These are phyloP conservation scores for Pichia sp. DNA, from an alignment of 1,139 yeast genomes.

Conservation along the genomic window DNA sequence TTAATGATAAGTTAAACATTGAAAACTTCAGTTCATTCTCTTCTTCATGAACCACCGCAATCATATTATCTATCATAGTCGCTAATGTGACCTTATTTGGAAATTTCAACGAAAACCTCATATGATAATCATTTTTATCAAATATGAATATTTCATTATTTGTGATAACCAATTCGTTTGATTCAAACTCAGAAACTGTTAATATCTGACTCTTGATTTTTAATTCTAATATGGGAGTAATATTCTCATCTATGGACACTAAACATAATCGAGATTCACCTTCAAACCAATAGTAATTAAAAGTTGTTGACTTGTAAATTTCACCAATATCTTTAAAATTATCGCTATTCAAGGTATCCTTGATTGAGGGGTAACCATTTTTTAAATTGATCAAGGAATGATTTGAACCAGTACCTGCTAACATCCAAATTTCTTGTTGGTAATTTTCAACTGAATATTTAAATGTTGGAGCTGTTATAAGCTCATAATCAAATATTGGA, in stretches of 20 bases:
- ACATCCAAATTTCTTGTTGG: constrained; percentile 27
- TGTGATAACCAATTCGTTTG: neutral
- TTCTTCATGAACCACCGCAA: neutral
- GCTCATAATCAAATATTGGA: constrained; percentile 23
- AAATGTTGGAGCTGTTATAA: constrained; percentile 15
- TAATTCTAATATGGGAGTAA: neutral
- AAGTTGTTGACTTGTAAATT: neutral
- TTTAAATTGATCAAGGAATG: constrained; percentile 24
- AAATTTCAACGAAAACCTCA: neutral
- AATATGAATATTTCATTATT: neutral
- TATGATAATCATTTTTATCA: neutral
- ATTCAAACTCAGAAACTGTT: neutral
- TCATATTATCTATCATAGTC: neutral
- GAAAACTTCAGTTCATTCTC: neutral
- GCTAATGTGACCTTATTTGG: neutral
- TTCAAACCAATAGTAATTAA: constrained; percentile 12
- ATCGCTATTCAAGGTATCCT: constrained; percentile 4
- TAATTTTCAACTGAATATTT: constrained; percentile 17
- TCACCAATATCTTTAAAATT: neutral
- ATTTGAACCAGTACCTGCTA: constrained; percentile 21
- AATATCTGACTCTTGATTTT: neutral
- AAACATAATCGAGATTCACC: neutral
- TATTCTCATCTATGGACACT: neutral
- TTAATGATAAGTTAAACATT: neutral
- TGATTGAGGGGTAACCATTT: constrained; percentile 21